Percentiles rank a stretch among this genome's conserved stretches.
phyloP scores from a whole-genome alignment of 2,329 filamentous ascomycete species.

The Elsinoe ampelina region DNA sequence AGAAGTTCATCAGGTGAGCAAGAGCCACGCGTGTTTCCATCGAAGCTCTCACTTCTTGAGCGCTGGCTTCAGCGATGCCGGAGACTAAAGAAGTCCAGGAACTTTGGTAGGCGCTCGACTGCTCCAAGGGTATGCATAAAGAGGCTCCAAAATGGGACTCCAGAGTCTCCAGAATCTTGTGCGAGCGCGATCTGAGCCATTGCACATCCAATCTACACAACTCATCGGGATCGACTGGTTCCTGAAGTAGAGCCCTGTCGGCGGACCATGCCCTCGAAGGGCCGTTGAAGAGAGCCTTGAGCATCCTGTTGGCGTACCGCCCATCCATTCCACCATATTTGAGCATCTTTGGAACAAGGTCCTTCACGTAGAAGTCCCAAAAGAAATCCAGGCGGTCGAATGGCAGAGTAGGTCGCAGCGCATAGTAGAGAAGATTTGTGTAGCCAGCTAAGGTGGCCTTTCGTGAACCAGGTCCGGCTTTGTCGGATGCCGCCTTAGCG shows the following conservation, averaged over 20 bases:
- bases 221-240: conserved; percentile 54
- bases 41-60: conserved; percentile 84
- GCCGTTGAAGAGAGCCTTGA: conserved; percentile 61
- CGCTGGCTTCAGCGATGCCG: conserved; percentile 57
- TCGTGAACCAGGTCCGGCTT: conserved; percentile 35
- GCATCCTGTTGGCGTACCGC: conserved; percentile 55
- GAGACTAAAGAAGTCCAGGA: conserved; percentile 44
- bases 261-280: conserved; percentile 59
- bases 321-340: conserved; percentile 42
- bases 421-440: conserved; percentile 74
- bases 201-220: conserved; percentile 74
- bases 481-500: conserved; percentile 49
- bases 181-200: conserved; percentile 71
- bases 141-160: conserved; percentile 44
- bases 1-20: conserved; percentile 57
- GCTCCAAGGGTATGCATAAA: conserved; percentile 31
- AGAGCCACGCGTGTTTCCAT: conserved; percentile 74
- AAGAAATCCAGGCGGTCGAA: conserved; percentile 59
- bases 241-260: conserved; percentile 52
- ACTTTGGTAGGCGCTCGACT: conserved; percentile 19
- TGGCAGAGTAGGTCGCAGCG: conserved; percentile 61
- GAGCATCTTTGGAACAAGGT: conserved; percentile 53
- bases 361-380: conserved; percentile 68
- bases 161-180: conserved; percentile 54
- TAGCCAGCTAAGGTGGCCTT: conserved; percentile 62